Evolutionary conservation across 148 eudicot genomes (phyloP), one percentile per base, ranked within the genome.

Genomic region (Suaeda aralocaspica): DNA sequence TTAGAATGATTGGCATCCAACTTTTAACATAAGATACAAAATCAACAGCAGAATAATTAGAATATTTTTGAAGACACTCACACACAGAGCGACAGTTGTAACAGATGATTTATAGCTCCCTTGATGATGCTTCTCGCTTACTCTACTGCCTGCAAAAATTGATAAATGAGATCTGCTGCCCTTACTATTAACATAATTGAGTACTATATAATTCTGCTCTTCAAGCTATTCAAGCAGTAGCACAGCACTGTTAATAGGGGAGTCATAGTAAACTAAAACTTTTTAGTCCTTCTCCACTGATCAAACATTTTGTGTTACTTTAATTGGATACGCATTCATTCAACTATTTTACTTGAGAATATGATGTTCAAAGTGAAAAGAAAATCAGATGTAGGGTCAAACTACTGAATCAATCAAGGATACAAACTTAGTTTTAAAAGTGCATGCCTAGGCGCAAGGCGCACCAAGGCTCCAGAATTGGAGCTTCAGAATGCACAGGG

Each of bases 81-180:
- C 98, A 51, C 96, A 90, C 68, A 90, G 68, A 75, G 84, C 91
- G 62, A 94, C 97, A 44, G 86, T 89, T 84, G 61, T 85, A 44
- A 89, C 83, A 59, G 88, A 84, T 49, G 87, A 74, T 51, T 8
- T 62, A 78, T 77, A 84, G 68, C 72, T 78, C 46, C 79, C 85
- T 69, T 77, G 36, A 30, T 25, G 72, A 33, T 36, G 21, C 57
- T 76, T 77, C 56, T 68, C 72, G 45, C 81, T 79, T 53, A 79
- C 74, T 65, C 83, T 66, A 77, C 57, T 42, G 64, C 72, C 69
- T 66, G 39, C 61, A 74, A 83, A 72, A 71, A 69, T 34, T 31
- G 74, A 51, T 53, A 63, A n/a, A 70, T 53, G 60, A 68, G 84
- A 74, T 53, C 63, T 78, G 30, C 68, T 74, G 52, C 42, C 68